Base-by-base conservation (phyloP, 352 stramenopile genomes). In the Elongisporangium prolatum region DNA sequence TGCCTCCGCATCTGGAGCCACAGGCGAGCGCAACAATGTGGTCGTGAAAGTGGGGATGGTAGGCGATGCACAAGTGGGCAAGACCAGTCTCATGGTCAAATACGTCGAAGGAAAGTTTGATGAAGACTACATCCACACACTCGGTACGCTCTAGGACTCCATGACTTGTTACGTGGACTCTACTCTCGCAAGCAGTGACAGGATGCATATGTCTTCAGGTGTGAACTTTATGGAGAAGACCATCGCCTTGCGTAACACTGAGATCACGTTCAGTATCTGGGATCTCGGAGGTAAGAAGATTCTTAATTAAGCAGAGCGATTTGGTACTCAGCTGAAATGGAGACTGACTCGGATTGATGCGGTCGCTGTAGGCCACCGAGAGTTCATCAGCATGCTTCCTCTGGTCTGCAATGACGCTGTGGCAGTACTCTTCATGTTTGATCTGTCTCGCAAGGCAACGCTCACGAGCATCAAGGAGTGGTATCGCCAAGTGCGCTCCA, bases 141-240 rank as follows among this genome's bases (percentile, higher is more conserved):
- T 98, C 49, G 89, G 84, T 93, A 72, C 51, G 69, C 22, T 40
- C 20, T 10, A 21, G 34, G 34, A 17, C 34, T 44, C 34, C 34
- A 17, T 11, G 7, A 13, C 34, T 7, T 44, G 10, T 44, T 44
- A 9, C 10, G 11, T 17, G 11, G 9, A 4, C 2, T 17, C 10
- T 34, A 34, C 5, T 62, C 25, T 59, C 16, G n/a, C n/a, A n/a
- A n/a, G n/a, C n/a, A n/a, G n/a, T n/a, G n/a, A n/a, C n/a, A n/a
- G n/a, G n/a, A n/a, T n/a, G n/a, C n/a, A n/a, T n/a, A n/a, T n/a
- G n/a, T n/a, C 16, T n/a, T n/a, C 50, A 93, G 89, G 93, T 48
- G 93, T 98, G 11, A 98, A 98, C 63, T 98, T 98, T 61, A 97
- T 98, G 92, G 93, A 98, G 70, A 98, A 98, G 69, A 97, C 86